phyloP scores from a whole-genome alignment of 441 rosid species.

The Populus hybrid region DNA sequence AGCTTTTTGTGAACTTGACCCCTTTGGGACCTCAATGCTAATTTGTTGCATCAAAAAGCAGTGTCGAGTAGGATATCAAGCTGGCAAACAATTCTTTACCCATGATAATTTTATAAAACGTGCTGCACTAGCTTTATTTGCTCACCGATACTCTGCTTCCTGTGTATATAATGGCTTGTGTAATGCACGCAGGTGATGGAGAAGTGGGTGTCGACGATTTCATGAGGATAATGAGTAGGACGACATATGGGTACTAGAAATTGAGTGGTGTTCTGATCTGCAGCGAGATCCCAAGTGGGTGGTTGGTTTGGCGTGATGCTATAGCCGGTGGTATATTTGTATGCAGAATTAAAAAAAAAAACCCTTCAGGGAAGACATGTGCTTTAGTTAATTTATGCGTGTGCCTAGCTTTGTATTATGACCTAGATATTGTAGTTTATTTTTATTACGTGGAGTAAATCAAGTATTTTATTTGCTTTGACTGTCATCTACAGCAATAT shows the following conservation, averaged over 20 bases:
- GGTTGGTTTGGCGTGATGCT: conserved; percentile 2
- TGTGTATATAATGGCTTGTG: neutral
- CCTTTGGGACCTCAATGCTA: too few species aligned
- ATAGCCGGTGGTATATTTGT: conserved; percentile 12
- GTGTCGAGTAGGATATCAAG: too few species aligned
- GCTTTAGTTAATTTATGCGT: neutral
- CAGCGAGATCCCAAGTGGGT: too few species aligned
- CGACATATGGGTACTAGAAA: too few species aligned
- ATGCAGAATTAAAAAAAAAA: neutral
- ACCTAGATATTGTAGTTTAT: too few species aligned
- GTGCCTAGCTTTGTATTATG: neutral
- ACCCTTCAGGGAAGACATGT: neutral
- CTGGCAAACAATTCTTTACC: too few species aligned
- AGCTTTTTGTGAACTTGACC: too few species aligned
- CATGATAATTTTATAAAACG: too few species aligned
- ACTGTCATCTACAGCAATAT: too few species aligned
- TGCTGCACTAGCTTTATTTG: neutral
- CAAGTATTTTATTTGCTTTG: neutral
- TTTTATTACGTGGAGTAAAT: neutral
- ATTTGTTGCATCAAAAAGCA: too few species aligned
- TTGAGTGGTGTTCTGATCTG: conserved; percentile 1
- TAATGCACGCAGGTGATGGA: conserved; percentile 58
- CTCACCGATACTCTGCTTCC: neutral
- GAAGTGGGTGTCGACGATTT: conserved; percentile 76
- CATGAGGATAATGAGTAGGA: conserved; percentile 58